A percentile compares a stretch with the other conserved stretches of the same genome.
Evolutionary conservation across 106 monocot genomes (phyloP).

Genomic region (Triglochin maritima): DNA sequence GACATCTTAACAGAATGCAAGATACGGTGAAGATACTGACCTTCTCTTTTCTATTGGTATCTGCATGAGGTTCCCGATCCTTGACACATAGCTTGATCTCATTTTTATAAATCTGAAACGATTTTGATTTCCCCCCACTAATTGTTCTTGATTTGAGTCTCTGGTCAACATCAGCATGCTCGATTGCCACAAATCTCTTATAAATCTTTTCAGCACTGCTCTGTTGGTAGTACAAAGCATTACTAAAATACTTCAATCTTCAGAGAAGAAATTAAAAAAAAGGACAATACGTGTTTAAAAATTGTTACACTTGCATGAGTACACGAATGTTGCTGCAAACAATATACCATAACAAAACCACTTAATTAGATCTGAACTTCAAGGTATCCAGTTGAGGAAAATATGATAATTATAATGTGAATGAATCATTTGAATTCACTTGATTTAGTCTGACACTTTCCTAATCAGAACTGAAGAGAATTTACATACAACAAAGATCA

Average conservation of each 20-base stretch:
- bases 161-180: conserved; percentile 20
- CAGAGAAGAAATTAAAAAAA: no score
- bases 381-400: no score
- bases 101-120: conserved; percentile 23
- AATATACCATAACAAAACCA: no score
- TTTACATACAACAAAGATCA: no score
- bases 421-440: no score
- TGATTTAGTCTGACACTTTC: no score
- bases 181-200: conserved; percentile 29
- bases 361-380: no score
- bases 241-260: not conserved
- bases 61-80: conserved; percentile 18
- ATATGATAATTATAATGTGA: no score
- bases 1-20: not conserved
- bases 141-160: conserved; percentile 16
- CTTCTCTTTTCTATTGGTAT: conserved; percentile 37
- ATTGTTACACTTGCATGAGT: no score
- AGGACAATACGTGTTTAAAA: no score
- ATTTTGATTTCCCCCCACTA: conserved; percentile 42
- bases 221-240: conserved; percentile 23
- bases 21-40: conserved; percentile 16
- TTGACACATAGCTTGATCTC: conserved; percentile 20
- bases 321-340: no score
- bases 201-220: conserved; percentile 42
- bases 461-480: no score